These are phyloP conservation scores for Chytridium lagenaria DNA, from an alignment of 371 early-diverging fungal genomes.

Conservation along the genomic window DNA sequence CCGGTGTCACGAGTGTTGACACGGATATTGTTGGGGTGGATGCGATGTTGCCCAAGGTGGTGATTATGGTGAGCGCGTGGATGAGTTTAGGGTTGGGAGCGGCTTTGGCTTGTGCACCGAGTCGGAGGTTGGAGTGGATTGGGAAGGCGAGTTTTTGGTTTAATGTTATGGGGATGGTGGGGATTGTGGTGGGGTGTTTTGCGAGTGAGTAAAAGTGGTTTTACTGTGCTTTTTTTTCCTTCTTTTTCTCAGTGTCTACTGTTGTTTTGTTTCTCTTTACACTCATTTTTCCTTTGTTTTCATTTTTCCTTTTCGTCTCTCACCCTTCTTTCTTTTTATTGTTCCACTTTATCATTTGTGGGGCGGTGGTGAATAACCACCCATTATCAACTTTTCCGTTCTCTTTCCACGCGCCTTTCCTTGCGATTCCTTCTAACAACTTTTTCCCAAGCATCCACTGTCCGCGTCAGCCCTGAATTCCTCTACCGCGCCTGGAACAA, in stretches of 20 bases:
- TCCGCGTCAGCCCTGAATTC: background rate
- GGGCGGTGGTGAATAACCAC: no score
- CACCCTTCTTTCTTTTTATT: no score
- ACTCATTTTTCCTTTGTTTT: no score
- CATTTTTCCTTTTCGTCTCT: no score
- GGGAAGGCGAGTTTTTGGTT: conserved; percentile 9
- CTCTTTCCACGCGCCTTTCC: no score
- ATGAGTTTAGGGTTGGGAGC: background rate
- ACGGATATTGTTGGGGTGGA: background rate
- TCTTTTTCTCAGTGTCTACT: no score
- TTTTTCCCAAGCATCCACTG: background rate
- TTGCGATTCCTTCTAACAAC: no score
- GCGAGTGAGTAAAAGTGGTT: background rate
- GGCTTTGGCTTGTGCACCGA: background rate
- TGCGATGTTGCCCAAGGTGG: background rate
- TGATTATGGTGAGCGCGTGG: background rate
- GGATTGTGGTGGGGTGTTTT: background rate
- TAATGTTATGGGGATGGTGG: background rate
- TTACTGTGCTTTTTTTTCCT: background rate
- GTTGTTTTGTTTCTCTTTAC: no score
- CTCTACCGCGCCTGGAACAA: conserved; percentile 66
- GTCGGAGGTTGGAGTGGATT: background rate
- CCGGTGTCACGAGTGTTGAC: background rate
- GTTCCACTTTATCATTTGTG: no score
- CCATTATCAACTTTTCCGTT: no score